Conservation (phyloP, 2,329 filamentous ascomycete genomes). For the Penicillium freii region DNA sequence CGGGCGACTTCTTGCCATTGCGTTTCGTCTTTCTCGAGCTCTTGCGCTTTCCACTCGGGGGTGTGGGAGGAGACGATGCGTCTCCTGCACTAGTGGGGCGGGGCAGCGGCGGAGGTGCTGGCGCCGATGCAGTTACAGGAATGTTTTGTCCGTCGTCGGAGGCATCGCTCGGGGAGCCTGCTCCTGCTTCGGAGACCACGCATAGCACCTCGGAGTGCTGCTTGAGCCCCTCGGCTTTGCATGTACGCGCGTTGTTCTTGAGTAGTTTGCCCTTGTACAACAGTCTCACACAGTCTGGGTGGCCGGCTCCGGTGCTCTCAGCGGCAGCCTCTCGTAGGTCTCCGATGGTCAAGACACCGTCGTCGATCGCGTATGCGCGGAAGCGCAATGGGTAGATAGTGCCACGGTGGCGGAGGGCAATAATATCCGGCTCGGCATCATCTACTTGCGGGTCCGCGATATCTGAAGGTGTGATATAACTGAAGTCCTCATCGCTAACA, state of each 20-base stretch:
- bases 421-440: slow-evolving; percentile 43
- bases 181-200: slow-evolving; percentile 43
- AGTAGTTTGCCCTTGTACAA: slow-evolving; percentile 50
- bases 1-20: slow-evolving; percentile 21
- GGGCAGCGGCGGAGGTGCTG: not conserved
- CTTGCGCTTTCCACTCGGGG: slow-evolving; percentile 18
- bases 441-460: slow-evolving; percentile 31
- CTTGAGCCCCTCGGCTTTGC: slow-evolving; percentile 47
- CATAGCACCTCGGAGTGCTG: slow-evolving; percentile 50
- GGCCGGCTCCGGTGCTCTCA: slow-evolving; percentile 33
- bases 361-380: slow-evolving; percentile 48
- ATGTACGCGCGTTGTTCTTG: slow-evolving; percentile 40
- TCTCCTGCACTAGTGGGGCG: slow-evolving; percentile 21
- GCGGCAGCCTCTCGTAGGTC: slow-evolving; percentile 44
- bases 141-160: slow-evolving; percentile 27
- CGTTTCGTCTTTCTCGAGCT: slow-evolving; percentile 28
- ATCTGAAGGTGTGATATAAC: slow-evolving; percentile 40
- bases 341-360: slow-evolving; percentile 44
- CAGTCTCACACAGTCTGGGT: slow-evolving; percentile 42
- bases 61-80: slow-evolving; percentile 16
- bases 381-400: slow-evolving; percentile 46
- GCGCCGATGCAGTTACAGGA: slow-evolving; percentile 1
- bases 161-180: slow-evolving; percentile 32
- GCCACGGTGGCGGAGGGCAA: slow-evolving; percentile 45
- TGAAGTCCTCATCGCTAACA: slow-evolving; percentile 41